These are phyloP conservation scores for Lasiosphaeria hispida DNA, from an alignment of 495 filamentous ascomycete species.

Conservation along the genomic window DNA sequence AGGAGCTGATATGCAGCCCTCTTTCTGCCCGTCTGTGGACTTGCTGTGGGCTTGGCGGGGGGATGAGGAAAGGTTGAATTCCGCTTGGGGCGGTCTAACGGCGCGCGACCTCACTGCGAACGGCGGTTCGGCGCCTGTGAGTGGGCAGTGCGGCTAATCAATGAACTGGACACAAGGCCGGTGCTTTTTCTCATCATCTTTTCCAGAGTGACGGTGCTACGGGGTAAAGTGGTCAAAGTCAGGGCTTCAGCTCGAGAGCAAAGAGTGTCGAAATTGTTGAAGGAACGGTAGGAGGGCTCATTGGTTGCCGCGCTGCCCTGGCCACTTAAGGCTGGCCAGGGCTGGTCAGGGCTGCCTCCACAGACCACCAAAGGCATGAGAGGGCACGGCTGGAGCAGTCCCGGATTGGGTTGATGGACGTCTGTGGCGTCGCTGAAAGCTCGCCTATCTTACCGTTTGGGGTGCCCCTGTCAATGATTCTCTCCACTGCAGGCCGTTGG, in stretches of 20 bases:
- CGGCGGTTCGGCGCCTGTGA: background rate
- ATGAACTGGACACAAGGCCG: background rate
- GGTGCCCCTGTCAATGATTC: slow-evolving; percentile 13
- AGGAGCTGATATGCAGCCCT: slow-evolving; percentile 24
- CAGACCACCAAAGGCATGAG: slow-evolving; percentile 5
- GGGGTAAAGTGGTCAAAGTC: too few relatives aligned
- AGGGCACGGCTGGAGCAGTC: slow-evolving; percentile 7
- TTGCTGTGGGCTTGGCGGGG: slow-evolving; percentile 9
- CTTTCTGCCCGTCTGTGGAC: background rate
- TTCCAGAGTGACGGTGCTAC: too few relatives aligned
- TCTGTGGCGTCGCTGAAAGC: slow-evolving; percentile 34
- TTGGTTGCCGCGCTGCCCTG: slow-evolving; percentile 21
- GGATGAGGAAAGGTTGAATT: background rate
- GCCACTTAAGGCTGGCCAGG: slow-evolving; percentile 23
- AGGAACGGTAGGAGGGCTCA: background rate
- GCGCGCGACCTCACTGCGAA: background rate
- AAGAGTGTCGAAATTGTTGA: too few relatives aligned
- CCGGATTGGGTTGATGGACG: slow-evolving; percentile 12
- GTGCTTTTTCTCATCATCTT: background rate
- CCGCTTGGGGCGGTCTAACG: slow-evolving; percentile 7
- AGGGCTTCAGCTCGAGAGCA: too few relatives aligned
- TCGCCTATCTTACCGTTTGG: slow-evolving; percentile 29
- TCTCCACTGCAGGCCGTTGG: background rate
- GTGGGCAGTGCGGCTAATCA: background rate
- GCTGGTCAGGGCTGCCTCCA: slow-evolving; percentile 30